Percentiles rank a stretch among this genome's conserved stretches.
These are phyloP conservation scores for Sechiopsis laciniata DNA, from an alignment of 306 rosid species.

Conservation along the genomic window DNA sequence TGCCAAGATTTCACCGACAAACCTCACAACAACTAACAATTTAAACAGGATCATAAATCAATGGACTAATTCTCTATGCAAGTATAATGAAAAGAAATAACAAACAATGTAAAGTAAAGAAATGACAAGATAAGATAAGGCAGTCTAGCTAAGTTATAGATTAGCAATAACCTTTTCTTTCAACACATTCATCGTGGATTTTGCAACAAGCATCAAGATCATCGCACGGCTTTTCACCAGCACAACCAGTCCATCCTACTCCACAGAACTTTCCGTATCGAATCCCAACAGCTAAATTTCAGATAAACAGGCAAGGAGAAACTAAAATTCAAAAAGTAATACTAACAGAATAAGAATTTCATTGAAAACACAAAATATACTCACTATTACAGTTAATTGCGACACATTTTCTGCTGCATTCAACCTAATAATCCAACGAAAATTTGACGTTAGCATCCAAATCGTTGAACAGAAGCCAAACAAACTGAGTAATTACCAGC, in stretches of 20 bases:
- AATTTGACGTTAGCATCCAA: background rate
- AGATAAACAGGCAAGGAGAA: background rate
- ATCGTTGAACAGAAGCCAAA: background rate
- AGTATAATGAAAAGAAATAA: background rate
- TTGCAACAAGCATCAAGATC: slow-evolving; percentile 89
- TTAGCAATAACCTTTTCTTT: slow-evolving; percentile 37
- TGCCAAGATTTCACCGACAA: background rate
- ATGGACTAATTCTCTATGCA: background rate
- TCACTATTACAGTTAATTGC: slow-evolving; percentile 57
- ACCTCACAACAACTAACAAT: background rate
- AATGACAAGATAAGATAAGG: background rate
- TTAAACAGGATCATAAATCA: background rate
- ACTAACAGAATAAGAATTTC: background rate
- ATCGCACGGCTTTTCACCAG: slow-evolving; percentile 82
- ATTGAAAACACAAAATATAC: slow-evolving; percentile 14
- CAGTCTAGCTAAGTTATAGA: background rate
- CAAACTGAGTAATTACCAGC: too few relatives aligned
- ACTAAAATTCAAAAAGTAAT: background rate
- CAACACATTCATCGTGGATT: slow-evolving; percentile 73
- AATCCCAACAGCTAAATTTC: slow-evolving; percentile 45
- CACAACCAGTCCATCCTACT: slow-evolving; percentile 69
- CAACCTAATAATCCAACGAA: slow-evolving; percentile 28
- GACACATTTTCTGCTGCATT: slow-evolving; percentile 61
- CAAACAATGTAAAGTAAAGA: background rate
- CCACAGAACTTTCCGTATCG: slow-evolving; percentile 89